Conservation (phyloP, 768 basidiomycete species). For the Trametes sanguinea region DNA sequence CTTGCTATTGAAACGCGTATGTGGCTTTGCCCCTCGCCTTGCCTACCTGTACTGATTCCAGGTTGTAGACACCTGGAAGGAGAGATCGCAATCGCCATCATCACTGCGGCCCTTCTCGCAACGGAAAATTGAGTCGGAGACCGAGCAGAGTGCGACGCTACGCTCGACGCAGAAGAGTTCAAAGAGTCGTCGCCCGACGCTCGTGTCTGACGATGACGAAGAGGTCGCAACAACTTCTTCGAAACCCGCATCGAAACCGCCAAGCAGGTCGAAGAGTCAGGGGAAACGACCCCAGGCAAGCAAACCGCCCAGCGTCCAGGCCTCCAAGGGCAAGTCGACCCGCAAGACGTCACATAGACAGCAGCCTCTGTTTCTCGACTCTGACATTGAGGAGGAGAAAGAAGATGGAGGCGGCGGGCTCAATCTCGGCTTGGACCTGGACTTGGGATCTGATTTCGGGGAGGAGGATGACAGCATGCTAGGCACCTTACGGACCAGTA, state of each 20-base stretch:
- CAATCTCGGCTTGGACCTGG: slow-evolving; percentile 45
- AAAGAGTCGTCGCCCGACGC: slow-evolving; percentile 25
- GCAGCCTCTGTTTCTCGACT: slow-evolving; percentile 54
- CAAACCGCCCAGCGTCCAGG: background rate
- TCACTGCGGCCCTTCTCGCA: slow-evolving; percentile 8
- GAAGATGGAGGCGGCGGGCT: slow-evolving; percentile 27
- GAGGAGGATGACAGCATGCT: slow-evolving; percentile 7
- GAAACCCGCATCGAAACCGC: slow-evolving; percentile 6
- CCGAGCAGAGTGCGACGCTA: slow-evolving; percentile 13
- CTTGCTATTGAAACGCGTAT: slow-evolving; percentile 55
- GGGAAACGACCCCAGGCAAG: background rate
- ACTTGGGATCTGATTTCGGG: slow-evolving; percentile 13
- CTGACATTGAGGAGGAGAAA: slow-evolving; percentile 44
- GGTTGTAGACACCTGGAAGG: slow-evolving; percentile 60
- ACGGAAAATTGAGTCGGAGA: slow-evolving; percentile 24
- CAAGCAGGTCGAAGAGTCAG: slow-evolving; percentile 5
- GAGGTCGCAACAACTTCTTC: slow-evolving; percentile 39
- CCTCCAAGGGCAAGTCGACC: slow-evolving; percentile 11
- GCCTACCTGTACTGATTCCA: background rate
- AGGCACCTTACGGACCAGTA: slow-evolving; percentile 30
- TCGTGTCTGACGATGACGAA: slow-evolving; percentile 39
- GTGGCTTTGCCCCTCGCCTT: slow-evolving; percentile 17
- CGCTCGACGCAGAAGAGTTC: slow-evolving; percentile 8
- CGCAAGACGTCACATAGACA: slow-evolving; percentile 32
- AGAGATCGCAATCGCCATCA: slow-evolving; percentile 25